Evolutionary conservation across 345 rosid species (phyloP), one percentile per base, ranked within the genome.

Genomic region (Salix udensis): DNA sequence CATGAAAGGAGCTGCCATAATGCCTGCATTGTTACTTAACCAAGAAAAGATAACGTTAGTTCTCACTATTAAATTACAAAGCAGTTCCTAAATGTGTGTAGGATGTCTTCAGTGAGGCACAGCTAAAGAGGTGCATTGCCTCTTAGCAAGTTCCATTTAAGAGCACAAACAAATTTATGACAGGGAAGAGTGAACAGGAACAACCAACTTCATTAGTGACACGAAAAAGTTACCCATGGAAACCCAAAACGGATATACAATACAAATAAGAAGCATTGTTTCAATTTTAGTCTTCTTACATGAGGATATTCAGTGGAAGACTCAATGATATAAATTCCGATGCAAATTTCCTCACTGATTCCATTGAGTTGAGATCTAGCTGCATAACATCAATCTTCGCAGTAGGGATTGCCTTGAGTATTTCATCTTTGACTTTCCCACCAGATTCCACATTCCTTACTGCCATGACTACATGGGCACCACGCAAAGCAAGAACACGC

Each of bases 361-460:
- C 82, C 82, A 84, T 67, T n/a, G 85, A 84, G 78, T 82, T 82
- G 50, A 87, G 86, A 75, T 87, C 86, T 72, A 86, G 72, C 68
- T 74, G 77, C 82, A 83, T 83, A 28, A 79, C 82, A 66, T 86
- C 85, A 72, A 86, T 71, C 68, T 74, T 73, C 12, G 77, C 77
- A 68, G 15, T 10, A 26, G 81, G 74, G 65, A 78, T 68, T 74
- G 68, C 76, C 70, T 79, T 79, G 23, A 86, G 72, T 58, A 86
- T 81, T 67, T 67, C 69, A 68, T 86, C 81, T 77, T 79, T 86
- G 65, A 75, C 85, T 3, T 70, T 50, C 44, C 26, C 65, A 62
- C 85, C 88, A 53, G 83, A 81, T 61, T 81, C 80, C 65, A 79
- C 71, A 34, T 83, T 86, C 81, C 84, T 83, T 60, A 73, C 81